Evolutionary conservation across 148 eudicot genomes (phyloP).

Genomic region (Vaccinium myrtillus): DNA sequence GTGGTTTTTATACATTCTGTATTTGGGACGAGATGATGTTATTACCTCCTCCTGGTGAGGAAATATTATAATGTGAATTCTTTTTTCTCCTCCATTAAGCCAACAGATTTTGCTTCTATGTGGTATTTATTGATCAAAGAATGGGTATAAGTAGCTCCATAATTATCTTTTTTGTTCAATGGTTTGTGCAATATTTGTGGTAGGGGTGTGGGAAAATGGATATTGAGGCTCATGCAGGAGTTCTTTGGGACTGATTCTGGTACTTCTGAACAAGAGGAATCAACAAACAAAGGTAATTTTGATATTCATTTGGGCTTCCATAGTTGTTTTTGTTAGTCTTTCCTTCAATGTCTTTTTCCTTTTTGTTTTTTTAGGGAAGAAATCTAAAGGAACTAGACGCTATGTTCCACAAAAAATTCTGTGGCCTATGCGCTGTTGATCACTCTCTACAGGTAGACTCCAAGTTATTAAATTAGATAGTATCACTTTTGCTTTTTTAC

Average conservation of each 20-base stretch:
- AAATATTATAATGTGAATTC: neutral
- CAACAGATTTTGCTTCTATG: slow-evolving; percentile 3
- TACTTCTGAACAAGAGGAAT: slow-evolving; percentile 43
- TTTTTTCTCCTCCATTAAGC: neutral
- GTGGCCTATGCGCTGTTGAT: slow-evolving; percentile 82
- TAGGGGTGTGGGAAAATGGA: slow-evolving; percentile 95
- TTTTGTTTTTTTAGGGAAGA: slow-evolving; percentile 45
- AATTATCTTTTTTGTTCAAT: slow-evolving; percentile 1
- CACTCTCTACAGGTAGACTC: slow-evolving; percentile 68
- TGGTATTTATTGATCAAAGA: neutral
- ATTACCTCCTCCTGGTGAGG: neutral
- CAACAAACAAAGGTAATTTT: slow-evolving; percentile 50
- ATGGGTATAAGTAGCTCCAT: neutral
- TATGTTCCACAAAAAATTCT: slow-evolving; percentile 91
- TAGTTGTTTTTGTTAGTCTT: neutral
- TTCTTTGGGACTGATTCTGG: slow-evolving; percentile 50
- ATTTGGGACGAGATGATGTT: neutral
- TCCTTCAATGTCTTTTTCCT: neutral
- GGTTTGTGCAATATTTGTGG: slow-evolving; percentile 14
- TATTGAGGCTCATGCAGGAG: slow-evolving; percentile 62
- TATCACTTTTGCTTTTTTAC: neutral
- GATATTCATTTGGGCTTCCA: neutral
- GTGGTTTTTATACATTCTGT: neutral
- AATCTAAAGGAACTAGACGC: slow-evolving; percentile 38
- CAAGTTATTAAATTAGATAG: neutral